Evolutionary conservation across 768 basidiomycete genomes (phyloP).

Genomic region (Mycena metata): DNA sequence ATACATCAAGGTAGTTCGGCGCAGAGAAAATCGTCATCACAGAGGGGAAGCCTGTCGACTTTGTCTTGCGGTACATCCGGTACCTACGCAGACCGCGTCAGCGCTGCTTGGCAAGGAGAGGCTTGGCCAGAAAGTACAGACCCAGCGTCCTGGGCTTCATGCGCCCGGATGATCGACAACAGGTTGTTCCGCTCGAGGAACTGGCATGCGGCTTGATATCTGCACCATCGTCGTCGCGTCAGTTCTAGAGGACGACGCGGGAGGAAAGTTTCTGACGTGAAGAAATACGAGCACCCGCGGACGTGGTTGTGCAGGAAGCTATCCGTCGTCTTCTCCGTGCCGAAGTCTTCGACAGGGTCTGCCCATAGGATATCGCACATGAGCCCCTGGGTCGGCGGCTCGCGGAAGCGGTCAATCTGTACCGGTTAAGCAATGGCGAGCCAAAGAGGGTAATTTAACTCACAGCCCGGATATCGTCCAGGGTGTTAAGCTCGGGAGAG

Average conservation of each 20-base stretch:
- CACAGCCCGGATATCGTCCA: conserved; percentile 93
- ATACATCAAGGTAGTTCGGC: conserved; percentile 98
- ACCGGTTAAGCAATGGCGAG: conserved; percentile 10
- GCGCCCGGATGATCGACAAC: conserved; percentile 96
- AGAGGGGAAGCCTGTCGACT: conserved; percentile 97
- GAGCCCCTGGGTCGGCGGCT: conserved; percentile 95
- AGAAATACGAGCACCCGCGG: conserved; percentile 97
- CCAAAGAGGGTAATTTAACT: conserved; percentile 40
- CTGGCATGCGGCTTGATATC: conserved; percentile 96
- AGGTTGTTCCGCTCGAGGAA: conserved; percentile 98
- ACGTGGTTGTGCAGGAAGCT: conserved; percentile 97
- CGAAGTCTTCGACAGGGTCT: conserved; percentile 98
- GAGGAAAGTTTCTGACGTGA: conserved; percentile 55
- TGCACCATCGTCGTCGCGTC: conserved; percentile 46
- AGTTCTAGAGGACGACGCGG: not conserved
- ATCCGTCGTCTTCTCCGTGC: conserved; percentile 91
- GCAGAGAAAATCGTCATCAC: conserved; percentile 99
- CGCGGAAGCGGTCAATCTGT: conserved; percentile 97
- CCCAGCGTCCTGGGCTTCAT: conserved; percentile 99
- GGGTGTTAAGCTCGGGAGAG: conserved; percentile 93
- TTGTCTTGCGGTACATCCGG: conserved; percentile 99
- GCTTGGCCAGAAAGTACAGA: conserved; percentile 50
- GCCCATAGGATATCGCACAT: conserved; percentile 99
- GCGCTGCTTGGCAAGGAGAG: conserved; percentile 7
- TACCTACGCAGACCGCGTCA: conserved; percentile 64